Evolutionary conservation across 106 monocot genomes (phyloP), one percentile per base, ranked within the genome.

Genomic region (Allium fistulosum): DNA sequence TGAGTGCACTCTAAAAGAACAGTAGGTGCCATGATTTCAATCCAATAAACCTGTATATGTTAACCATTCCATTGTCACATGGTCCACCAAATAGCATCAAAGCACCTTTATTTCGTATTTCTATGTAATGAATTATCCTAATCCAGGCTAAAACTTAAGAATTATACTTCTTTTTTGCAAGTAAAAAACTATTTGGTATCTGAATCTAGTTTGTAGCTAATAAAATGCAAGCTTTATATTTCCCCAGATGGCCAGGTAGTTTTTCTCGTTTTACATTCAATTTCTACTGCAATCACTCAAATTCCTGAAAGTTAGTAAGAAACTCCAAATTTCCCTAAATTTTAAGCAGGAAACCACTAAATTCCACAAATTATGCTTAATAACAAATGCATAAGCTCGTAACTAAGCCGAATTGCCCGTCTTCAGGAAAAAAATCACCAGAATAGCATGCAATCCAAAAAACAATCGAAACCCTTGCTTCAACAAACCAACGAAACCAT

Each of bases 21-120:
- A 51, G 81, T 75, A 9, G 72, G 78, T 58, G 81, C 78, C 85
- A 85, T 85, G 28, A 26, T 15, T 49, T 71, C 71, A 71, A 52
- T 62, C 60, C 49, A 52, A 1, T 49, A 71, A 60, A 71, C 60
- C 59, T 49, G 59, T 59, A 59, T 5, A 50, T 13, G 49, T 53
- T 48, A 59, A 71, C 71, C 51, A 62, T 51, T 59, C 60, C 71
- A 71, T 61, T 48, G 62, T 8, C 71, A 51, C n/a, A 45, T 11
- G 51, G 26, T 37, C 51, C 28, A 8, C 18, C 59, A 59, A 59
- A 59, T 59, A 47, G 14, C 71, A 61, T 28, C n/a, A 51, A 71
- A 51, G 6, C 15, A 13, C 5, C 49, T 10, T 15, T 2, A 7
- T 49, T 51, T 9, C 3, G 14, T 18, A 16, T 2, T 10, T 59